Percentiles rank a stretch among this genome's conserved stretches.
Conservation (phyloP, 2,329 filamentous ascomycete species). For the Aspergillus alliaceus region DNA sequence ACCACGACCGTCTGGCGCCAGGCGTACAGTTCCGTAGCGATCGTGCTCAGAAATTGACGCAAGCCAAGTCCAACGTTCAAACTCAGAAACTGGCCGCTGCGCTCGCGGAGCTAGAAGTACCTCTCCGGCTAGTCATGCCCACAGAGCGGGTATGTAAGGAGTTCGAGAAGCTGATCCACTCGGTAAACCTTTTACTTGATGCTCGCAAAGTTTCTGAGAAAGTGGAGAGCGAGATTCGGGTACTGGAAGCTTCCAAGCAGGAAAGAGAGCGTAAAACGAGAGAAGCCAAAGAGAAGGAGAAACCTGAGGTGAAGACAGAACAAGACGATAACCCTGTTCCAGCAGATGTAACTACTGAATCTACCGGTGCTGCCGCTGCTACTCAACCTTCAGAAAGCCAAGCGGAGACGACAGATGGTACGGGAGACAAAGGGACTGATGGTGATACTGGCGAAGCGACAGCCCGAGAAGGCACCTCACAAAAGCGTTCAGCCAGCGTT, state of each 20-base stretch:
- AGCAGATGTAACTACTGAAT: constrained; percentile 6
- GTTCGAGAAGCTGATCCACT: constrained; percentile 49
- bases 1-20: constrained; percentile 79
- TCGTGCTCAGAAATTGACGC: constrained; percentile 49
- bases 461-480: constrained; percentile 31
- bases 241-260: constrained; percentile 44
- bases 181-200: constrained; percentile 49
- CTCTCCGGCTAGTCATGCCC: constrained; percentile 49
- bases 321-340: constrained; percentile 28
- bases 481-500: constrained; percentile 82
- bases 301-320: constrained; percentile 36
- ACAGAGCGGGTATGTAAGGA: constrained; percentile 51
- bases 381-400: constrained; percentile 2
- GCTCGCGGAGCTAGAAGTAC: constrained; percentile 49
- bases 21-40: constrained; percentile 86
- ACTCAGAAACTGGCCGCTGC: constrained; percentile 50
- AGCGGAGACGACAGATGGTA: constrained; percentile 5
- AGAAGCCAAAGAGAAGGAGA: constrained; percentile 28
- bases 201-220: constrained; percentile 50
- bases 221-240: constrained; percentile 48
- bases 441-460: constrained; percentile 10
- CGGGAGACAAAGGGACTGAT: neutral
- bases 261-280: constrained; percentile 39
- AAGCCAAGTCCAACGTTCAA: constrained; percentile 52
- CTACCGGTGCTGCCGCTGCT: constrained; percentile 15